Evolutionary conservation across 2,329 filamentous ascomycete genomes (phyloP).

Genomic region (Arachnomyces sp.): DNA sequence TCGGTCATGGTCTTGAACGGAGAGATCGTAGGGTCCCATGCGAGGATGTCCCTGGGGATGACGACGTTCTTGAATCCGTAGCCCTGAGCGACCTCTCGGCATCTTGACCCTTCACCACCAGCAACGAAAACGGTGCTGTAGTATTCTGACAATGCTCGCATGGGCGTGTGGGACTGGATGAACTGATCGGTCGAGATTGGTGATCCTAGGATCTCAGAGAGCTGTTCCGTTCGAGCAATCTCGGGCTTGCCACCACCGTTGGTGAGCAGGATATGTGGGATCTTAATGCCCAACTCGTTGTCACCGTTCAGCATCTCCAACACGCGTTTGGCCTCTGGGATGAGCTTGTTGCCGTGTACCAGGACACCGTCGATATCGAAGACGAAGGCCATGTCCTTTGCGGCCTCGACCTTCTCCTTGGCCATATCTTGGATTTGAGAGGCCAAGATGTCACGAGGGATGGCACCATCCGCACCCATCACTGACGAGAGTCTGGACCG

Average conservation of each 20-base stretch:
- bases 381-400: constrained; percentile 75
- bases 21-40: constrained; percentile 61
- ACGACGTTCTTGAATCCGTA: constrained; percentile 69
- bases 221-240: constrained; percentile 56
- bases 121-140: constrained; percentile 69
- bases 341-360: constrained; percentile 63
- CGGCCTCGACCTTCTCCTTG: constrained; percentile 57
- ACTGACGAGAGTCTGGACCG: constrained; percentile 61
- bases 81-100: constrained; percentile 63
- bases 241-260: constrained; percentile 69
- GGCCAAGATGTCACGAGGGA: constrained; percentile 58
- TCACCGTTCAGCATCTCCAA: constrained; percentile 67
- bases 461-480: constrained; percentile 50
- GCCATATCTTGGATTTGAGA: constrained; percentile 63
- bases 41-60: constrained; percentile 66
- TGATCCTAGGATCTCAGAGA: constrained; percentile 58
- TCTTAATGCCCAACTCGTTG: constrained; percentile 72
- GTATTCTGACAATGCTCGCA: constrained; percentile 68
- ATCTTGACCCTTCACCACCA: constrained; percentile 67
- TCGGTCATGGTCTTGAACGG: constrained; percentile 62
- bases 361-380: constrained; percentile 65
- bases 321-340: constrained; percentile 58
- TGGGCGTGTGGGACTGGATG: constrained; percentile 70
- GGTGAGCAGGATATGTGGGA: constrained; percentile 66
- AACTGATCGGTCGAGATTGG: constrained; percentile 65